Conservation (phyloP, 2,329 filamentous ascomycete genomes). For the Aspergillus sp. region DNA sequence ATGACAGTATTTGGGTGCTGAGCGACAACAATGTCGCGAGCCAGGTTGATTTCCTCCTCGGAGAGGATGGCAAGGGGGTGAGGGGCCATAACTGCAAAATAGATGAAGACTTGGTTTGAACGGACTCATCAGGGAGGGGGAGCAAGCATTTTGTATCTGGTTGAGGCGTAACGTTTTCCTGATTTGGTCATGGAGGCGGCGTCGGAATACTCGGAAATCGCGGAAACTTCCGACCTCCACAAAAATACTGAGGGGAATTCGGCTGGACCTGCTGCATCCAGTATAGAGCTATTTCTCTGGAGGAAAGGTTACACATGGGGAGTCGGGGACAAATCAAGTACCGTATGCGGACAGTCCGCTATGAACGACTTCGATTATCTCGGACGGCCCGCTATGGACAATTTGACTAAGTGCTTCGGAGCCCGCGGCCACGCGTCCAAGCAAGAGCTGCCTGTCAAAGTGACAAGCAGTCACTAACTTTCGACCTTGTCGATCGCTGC, state of each 20-base stretch:
- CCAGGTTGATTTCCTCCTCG: constrained; percentile 33
- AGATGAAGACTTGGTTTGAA: not conserved
- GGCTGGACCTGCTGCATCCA: constrained; percentile 1
- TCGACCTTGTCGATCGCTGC: too few species aligned
- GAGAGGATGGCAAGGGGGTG: constrained; percentile 38
- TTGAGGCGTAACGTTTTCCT: not conserved
- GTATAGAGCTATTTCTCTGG: not conserved
- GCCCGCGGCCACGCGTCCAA: too few species aligned
- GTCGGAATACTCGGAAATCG: constrained; percentile 9
- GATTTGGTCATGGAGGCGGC: not conserved
- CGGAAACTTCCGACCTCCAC: not conserved
- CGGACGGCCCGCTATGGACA: too few species aligned
- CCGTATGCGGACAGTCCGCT: too few species aligned
- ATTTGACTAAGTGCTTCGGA: too few species aligned
- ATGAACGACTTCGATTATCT: too few species aligned
- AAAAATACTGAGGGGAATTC: not conserved
- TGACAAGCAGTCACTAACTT: too few species aligned
- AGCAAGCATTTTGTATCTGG: not conserved
- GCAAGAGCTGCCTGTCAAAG: too few species aligned
- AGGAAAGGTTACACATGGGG: too few species aligned
- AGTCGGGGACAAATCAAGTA: too few species aligned
- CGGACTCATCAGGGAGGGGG: not conserved
- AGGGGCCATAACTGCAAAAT: constrained; percentile 21
- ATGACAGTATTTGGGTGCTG: constrained; percentile 32
- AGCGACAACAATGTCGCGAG: constrained; percentile 33